Evolutionary conservation across 1,139 yeast species (phyloP), one percentile per base, ranked within the genome.

Genomic region (Insectozyma bohioensis): DNA sequence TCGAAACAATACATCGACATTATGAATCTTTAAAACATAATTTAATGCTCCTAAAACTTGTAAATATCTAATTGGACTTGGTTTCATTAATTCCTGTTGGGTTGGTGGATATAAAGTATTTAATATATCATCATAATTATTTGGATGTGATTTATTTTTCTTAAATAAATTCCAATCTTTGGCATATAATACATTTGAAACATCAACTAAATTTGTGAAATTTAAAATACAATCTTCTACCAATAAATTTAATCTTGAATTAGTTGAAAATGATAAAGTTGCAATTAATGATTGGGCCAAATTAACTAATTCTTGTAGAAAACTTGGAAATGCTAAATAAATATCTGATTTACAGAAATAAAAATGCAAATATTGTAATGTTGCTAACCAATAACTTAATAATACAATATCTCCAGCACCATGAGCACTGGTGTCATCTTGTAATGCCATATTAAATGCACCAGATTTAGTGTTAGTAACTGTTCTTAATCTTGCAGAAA

Each of bases 31-130:
- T 50, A 90, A 67, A 3, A 92, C 95, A 52, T 90, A 88, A 35
- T 87, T 73, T 32, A 92, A 69, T 0, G 97, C 96, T 15, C 95
- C 94, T 39, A 92, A 70, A 2, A 90, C 85, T 49, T 94, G 95
- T 14, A 90, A 78, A 36, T 90, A 74, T 47, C 79, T 81, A 34
- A 90, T 65, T 0, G 99, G 98, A 0, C 97, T 85, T 3, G 97
- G 96, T 51, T 79, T 81, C 72, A 67, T 67, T 39, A 67, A 48
- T 39, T 87, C 90, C 24, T 54, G 50, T 36, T 78, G 68, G 0
- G 82, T 60, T 9, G 94, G 94, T 8, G 92, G 92, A 43, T 78
- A 83, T 33, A 84, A 59, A 78, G 80, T 81, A 34, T 75, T 68
- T 33, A 80, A 54, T 25, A 83, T 80, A 45, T 80, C 88, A 41